A percentile compares a stretch with the other conserved stretches of the same genome.
Conservation (phyloP, 306 rosid genomes). For the Medicago ruthenica region DNA sequence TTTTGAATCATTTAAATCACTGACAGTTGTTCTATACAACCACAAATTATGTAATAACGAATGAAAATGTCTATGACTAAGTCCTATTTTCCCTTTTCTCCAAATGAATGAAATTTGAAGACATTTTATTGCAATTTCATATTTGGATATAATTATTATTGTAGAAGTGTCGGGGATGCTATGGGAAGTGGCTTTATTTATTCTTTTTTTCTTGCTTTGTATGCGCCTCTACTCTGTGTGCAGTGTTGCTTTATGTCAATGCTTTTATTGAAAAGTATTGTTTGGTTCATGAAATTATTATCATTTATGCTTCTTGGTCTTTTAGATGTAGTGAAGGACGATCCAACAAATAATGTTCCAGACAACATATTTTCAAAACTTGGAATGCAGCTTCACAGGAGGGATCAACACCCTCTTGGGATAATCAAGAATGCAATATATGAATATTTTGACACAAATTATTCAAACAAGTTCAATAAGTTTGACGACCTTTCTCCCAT, state of each 20-base stretch:
- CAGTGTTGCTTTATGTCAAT: background rate
- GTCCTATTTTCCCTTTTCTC: slow-evolving; percentile 4
- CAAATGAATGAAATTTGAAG: slow-evolving; percentile 24
- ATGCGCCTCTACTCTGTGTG: background rate
- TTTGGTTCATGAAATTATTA: slow-evolving; percentile 18
- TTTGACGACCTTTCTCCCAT: slow-evolving; percentile 84
- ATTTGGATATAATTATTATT: slow-evolving; percentile 2
- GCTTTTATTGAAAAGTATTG: slow-evolving; percentile 6
- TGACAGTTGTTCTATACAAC: background rate
- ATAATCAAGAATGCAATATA: slow-evolving; percentile 85
- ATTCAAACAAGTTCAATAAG: slow-evolving; percentile 79
- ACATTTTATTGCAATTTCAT: slow-evolving; percentile 12
- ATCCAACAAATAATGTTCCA: slow-evolving; percentile 92
- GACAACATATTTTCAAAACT: slow-evolving; percentile 84
- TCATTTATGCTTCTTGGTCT: slow-evolving; percentile 34
- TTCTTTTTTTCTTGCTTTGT: slow-evolving; percentile 11
- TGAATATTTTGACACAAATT: slow-evolving; percentile 76
- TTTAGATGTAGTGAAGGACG: slow-evolving; percentile 90
- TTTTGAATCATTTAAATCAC: slow-evolving; percentile 17
- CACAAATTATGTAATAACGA: background rate
- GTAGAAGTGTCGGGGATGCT: slow-evolving; percentile 1
- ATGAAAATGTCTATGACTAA: slow-evolving; percentile 21
- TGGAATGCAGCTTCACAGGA: slow-evolving; percentile 92
- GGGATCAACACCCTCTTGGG: slow-evolving; percentile 91
- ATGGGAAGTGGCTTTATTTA: background rate